Percentiles rank a stretch among this genome's conserved stretches.
phyloP scores from a whole-genome alignment of 2,329 filamentous ascomycete genomes.

The Myriosclerotinia curreyana region DNA sequence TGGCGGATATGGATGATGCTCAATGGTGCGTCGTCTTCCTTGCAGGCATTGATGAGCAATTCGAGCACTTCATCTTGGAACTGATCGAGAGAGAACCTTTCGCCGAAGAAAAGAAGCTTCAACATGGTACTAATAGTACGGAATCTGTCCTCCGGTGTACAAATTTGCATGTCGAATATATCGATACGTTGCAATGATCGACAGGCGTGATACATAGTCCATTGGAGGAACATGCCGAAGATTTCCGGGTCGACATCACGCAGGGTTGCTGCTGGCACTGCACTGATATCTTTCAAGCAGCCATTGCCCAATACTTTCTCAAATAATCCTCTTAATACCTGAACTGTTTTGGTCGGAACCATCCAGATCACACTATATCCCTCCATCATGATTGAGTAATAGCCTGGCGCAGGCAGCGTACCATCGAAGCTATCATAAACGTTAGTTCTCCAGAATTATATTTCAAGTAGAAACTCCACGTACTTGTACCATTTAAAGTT shows the following conservation, averaged over 20 bases:
- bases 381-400: too few species aligned
- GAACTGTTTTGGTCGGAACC: not conserved
- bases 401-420: too few species aligned
- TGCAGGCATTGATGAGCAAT: not conserved
- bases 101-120: not conserved
- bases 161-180: too few species aligned
- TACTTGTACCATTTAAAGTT: too few species aligned
- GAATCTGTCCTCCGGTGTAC: not conserved
- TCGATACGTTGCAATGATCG: too few species aligned
- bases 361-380: too few species aligned
- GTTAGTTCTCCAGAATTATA: too few species aligned
- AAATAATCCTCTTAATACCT: not conserved
- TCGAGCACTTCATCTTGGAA: not conserved
- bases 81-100: not conserved
- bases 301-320: not conserved
- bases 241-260: accelerated
- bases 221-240: not conserved
- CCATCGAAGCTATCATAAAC: too few species aligned
- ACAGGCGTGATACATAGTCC: not conserved
- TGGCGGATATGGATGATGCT: not conserved
- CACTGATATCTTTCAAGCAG: not conserved
- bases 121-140: not conserved
- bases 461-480: too few species aligned
- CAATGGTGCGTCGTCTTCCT: not conserved
- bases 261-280: not conserved